Evolutionary conservation across 2,329 filamentous ascomycete genomes (phyloP), one percentile per base, ranked within the genome.

Genomic region (Talaromyces sp.): DNA sequence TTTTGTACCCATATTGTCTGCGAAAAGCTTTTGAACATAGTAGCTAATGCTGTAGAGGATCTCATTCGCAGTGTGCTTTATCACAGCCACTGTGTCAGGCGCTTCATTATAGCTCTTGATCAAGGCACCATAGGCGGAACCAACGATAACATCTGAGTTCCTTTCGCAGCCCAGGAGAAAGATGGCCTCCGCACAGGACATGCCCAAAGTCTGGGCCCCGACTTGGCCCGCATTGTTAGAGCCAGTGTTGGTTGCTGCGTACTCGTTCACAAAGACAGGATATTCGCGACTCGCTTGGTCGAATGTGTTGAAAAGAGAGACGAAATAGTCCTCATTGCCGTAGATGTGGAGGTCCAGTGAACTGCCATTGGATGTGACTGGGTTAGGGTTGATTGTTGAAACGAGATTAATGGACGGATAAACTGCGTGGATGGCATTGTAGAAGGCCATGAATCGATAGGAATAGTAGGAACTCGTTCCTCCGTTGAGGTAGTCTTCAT

Each of bases 401-500:
- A 43, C 14, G 39, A 43, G 39, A 9, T 43, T n/a, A 16, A 43
- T 43, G 39, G 16, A 43, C 7, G 39, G 39, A 43, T 43, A 43
- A 9, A 43, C 16, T n/a, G 77, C 76, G 52, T 78, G 81, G 75
- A 89, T 86, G 16, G 86, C 87, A 45, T 87, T 74, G 67, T 87
- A 80, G 75, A 90, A 88, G 69, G 82, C 76, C 4, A 81, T 79
- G 72, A 89, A 88, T 3, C 87, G 83, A n/a, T 43, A 43, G 65
- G 84, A 81, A 59, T 82, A 79, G 70, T 82, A 84, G 6, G 82
- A 80, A 1, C 80, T 74, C 72, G 79, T 83, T 0, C 82, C 83
- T 3, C 81, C 81, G 31, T 80, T 82, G 3, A 89, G 82, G 79
- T 84, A 85, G 69, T 90, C 88, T 72, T 90, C 88, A 72, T 90